Conservation (phyloP, 2,329 filamentous ascomycete species). For the Colletotrichum sp. region DNA sequence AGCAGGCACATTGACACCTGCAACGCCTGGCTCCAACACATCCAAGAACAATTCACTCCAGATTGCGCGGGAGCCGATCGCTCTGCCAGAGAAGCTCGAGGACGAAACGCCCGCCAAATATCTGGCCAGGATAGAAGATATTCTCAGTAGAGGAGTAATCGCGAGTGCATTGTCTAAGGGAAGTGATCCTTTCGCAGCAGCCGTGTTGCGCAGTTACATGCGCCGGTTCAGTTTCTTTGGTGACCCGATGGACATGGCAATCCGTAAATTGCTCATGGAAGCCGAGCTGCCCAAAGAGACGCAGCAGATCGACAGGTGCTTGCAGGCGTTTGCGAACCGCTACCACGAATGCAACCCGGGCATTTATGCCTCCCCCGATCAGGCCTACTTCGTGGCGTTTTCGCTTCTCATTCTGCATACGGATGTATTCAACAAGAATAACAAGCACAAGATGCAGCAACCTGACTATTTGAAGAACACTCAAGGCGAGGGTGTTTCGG, state of each 20-base stretch:
- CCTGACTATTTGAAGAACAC: conserved; percentile 95
- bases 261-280: conserved; percentile 95
- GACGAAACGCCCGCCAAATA: conserved; percentile 92
- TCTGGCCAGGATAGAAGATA: conserved; percentile 80
- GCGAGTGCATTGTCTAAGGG: conserved; percentile 85
- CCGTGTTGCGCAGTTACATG: conserved; percentile 93
- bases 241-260: conserved; percentile 97
- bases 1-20: conserved; percentile 70
- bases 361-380: conserved; percentile 87
- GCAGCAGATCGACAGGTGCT: conserved; percentile 93
- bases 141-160: conserved; percentile 80
- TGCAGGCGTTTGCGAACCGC: conserved; percentile 93
- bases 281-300: conserved; percentile 96
- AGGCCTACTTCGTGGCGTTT: conserved; percentile 98
- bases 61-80: conserved; percentile 71
- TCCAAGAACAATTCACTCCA: conserved; percentile 88
- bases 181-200: conserved; percentile 80
- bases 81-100: conserved; percentile 80
- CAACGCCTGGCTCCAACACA: conserved; percentile 69
- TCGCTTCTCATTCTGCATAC: conserved; percentile 96
- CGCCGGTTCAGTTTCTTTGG: conserved; percentile 93
- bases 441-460: conserved; percentile 99
- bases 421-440: conserved; percentile 99
- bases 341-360: conserved; percentile 99
- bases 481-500: conserved; percentile 86